Conservation (phyloP, 495 filamentous ascomycete genomes). For the Chaetomidium leptoderma region DNA sequence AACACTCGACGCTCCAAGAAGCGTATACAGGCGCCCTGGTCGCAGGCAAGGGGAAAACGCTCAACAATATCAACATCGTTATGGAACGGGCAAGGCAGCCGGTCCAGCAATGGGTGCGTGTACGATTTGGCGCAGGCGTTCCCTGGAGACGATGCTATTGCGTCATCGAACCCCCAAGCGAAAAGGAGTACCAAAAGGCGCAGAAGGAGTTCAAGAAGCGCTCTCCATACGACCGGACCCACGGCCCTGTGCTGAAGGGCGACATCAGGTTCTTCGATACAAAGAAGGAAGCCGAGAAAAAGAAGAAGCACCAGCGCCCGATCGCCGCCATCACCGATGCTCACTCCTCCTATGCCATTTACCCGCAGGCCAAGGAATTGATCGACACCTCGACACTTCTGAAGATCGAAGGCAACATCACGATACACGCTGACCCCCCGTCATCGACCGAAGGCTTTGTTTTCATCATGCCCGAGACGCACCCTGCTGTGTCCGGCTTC, state of each 20-base stretch:
- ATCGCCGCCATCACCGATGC: constrained; percentile 89
- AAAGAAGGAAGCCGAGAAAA: constrained; percentile 65
- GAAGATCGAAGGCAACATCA: constrained; percentile 89
- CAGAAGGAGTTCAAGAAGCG: constrained; percentile 82
- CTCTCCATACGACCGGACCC: constrained; percentile 71
- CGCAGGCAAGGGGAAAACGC: constrained; percentile 81
- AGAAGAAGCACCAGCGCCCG: constrained; percentile 75
- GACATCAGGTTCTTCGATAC: constrained; percentile 93
- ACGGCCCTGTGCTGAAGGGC: constrained; percentile 64
- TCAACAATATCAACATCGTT: constrained; percentile 84
- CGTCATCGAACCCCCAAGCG: constrained; percentile 84
- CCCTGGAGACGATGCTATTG: constrained; percentile 97
- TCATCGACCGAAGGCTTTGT: constrained; percentile 85
- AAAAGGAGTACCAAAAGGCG: constrained; percentile 81
- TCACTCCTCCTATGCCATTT: constrained; percentile 90
- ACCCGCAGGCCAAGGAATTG: constrained; percentile 85
- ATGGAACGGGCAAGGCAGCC: constrained; percentile 72
- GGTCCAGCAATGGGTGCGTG: constrained; percentile 90
- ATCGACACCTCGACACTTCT: constrained; percentile 93
- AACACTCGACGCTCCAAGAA: constrained; percentile 89
- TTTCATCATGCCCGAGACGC: constrained; percentile 94
- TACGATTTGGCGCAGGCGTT: constrained; percentile 92
- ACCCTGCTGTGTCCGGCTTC: constrained; percentile 85
- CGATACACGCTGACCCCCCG: constrained; percentile 69
- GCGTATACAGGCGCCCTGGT: constrained; percentile 95